These are phyloP conservation scores for Hypoxylon cercidicola DNA, from an alignment of 495 filamentous ascomycete species.

Conservation along the genomic window DNA sequence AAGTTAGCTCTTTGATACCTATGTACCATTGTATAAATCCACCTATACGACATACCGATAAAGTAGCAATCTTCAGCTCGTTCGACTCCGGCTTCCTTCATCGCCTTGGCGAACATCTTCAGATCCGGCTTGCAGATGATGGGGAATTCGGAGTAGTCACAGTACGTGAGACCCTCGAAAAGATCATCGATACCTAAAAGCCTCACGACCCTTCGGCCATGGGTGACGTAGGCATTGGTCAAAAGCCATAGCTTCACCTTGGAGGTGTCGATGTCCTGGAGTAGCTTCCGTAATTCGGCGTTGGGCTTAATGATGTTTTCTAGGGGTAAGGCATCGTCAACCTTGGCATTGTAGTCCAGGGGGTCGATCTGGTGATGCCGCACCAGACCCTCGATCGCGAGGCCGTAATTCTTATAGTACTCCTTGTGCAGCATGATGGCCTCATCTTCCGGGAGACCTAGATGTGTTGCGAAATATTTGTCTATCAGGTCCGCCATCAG, in stretches of 20 bases:
- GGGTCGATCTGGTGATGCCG: constrained; percentile 95
- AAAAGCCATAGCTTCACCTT: constrained; percentile 94
- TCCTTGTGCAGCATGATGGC: constrained; percentile 83
- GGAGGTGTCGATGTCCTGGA: constrained; percentile 77
- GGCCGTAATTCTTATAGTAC: constrained; percentile 95
- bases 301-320: constrained; percentile 83
- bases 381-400: constrained; percentile 95
- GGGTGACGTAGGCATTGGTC: constrained; percentile 94
- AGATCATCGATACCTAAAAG: constrained; percentile 84
- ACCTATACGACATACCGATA: constrained; percentile 70
- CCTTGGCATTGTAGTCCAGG: constrained; percentile 91
- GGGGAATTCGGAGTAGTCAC: constrained; percentile 76
- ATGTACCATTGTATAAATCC: background rate
- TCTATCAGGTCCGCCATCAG: constrained; percentile 81
- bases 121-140: constrained; percentile 86
- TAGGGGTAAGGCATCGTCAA: constrained; percentile 94
- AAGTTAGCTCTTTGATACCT: constrained; percentile 23
- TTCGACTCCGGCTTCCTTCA: constrained; percentile 69
- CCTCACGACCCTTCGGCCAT: constrained; percentile 82
- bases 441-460: constrained; percentile 75
- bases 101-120: constrained; percentile 87
- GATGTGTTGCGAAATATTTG: constrained; percentile 81
- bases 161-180: constrained; percentile 94
- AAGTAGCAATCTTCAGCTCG: constrained; percentile 77
- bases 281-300: constrained; percentile 74